phyloP scores from a whole-genome alignment of 176 grass and related monocot genomes.

The Secale cereale region DNA sequence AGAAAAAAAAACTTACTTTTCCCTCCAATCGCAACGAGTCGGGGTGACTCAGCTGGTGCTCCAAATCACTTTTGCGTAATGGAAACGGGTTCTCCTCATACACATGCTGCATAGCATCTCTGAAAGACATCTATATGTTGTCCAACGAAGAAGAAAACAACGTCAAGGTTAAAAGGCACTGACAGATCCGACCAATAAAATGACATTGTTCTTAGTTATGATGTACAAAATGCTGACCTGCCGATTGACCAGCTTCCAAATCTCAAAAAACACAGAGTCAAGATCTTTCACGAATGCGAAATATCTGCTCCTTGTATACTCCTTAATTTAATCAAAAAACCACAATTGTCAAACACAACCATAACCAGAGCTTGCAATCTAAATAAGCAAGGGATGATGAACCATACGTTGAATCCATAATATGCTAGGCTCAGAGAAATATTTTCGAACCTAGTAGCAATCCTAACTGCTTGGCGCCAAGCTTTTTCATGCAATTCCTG shows the following conservation, averaged over 20 bases:
- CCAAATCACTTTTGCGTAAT: neutral
- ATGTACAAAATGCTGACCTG: neutral
- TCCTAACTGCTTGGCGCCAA: neutral
- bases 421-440: neutral
- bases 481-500: neutral
- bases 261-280: slow-evolving; percentile 9
- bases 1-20: neutral
- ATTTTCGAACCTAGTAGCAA: neutral
- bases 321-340: neutral
- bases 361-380: neutral
- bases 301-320: neutral
- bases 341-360: neutral
- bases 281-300: neutral
- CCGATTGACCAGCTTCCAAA: slow-evolving; percentile 1
- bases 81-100: neutral
- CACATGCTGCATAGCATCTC: neutral
- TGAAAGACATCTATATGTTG: neutral
- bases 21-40: neutral
- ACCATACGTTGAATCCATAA: neutral
- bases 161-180: neutral
- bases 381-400: neutral
- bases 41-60: neutral
- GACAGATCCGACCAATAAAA: neutral
- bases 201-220: neutral
- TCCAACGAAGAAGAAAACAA: neutral